Percentiles rank a stretch among this genome's conserved stretches.
phyloP scores from a whole-genome alignment of 2,329 filamentous ascomycete species.

The Colletotrichum sansevieriae region DNA sequence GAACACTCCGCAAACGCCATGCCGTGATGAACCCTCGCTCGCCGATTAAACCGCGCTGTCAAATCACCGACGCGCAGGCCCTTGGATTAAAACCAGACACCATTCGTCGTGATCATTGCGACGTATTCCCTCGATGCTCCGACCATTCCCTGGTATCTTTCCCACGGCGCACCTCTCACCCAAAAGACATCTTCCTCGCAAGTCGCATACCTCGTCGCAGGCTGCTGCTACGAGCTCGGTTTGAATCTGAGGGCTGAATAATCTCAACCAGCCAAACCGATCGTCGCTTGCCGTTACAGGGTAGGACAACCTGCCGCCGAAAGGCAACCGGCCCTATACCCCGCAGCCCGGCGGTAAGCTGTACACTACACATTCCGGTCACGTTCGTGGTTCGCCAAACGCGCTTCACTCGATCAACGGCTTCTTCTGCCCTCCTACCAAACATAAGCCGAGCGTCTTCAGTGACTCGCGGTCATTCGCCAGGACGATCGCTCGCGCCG shows the following conservation, averaged over 20 bases:
- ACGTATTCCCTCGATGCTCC: neutral
- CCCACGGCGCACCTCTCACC: neutral
- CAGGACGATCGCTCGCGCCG: constrained; percentile 84
- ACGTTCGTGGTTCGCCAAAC: neutral
- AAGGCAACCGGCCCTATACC: constrained; percentile 19
- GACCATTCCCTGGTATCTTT: neutral
- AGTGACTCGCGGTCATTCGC: constrained; percentile 78
- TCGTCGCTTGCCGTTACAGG: constrained; percentile 17
- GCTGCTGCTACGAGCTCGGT: neutral
- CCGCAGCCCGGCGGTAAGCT: constrained; percentile 22
- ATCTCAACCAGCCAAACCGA: constrained; percentile 11
- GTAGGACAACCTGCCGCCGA: constrained; percentile 7
- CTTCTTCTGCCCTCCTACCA: constrained; percentile 74
- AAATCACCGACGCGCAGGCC: constrained; percentile 31
- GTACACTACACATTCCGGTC: constrained; percentile 14
- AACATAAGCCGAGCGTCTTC: constrained; percentile 72
- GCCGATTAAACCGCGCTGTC: constrained; percentile 30
- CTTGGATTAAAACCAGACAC: constrained; percentile 20
- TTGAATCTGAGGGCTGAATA: constrained; percentile 2
- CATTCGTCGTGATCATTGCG: constrained; percentile 3
- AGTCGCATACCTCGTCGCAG: neutral
- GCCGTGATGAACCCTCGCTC: constrained; percentile 35
- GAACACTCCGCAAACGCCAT: constrained; percentile 38
- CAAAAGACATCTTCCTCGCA: neutral
- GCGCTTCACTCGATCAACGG: constrained; percentile 69